These are phyloP conservation scores for Colletotrichum euphorbiae DNA, from an alignment of 2,329 filamentous ascomycete genomes.

Conservation along the genomic window DNA sequence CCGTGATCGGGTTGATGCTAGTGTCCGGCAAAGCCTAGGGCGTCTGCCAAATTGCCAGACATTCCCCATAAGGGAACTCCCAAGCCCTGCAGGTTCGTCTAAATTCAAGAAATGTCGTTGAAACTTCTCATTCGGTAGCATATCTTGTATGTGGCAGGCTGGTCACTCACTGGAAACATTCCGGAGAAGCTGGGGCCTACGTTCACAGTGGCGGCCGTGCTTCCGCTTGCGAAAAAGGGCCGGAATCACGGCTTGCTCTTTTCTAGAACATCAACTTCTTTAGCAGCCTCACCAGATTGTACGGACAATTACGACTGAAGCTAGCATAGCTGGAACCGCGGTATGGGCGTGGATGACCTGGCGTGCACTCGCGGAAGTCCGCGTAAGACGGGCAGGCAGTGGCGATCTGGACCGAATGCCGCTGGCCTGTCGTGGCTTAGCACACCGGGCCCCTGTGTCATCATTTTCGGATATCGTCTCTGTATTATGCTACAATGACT, in stretches of 20 bases:
- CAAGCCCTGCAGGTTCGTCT: constrained; percentile 18
- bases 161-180: constrained; percentile 7
- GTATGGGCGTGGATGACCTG: neutral
- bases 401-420: neutral
- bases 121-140: constrained; percentile 18
- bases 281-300: neutral
- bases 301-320: neutral
- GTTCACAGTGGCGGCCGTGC: constrained; percentile 2
- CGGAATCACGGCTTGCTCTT: neutral
- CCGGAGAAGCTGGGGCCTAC: constrained; percentile 3
- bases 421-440: neutral
- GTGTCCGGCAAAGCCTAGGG: neutral
- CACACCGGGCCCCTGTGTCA: neutral
- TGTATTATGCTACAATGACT: neutral
- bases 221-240: neutral
- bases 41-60: neutral
- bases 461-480: constrained; percentile 1
- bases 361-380: neutral
- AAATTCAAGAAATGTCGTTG: constrained; percentile 6
- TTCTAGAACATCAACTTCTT: constrained; percentile 8
- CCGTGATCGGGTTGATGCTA: neutral
- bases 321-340: neutral
- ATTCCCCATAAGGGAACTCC: neutral
- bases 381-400: neutral
- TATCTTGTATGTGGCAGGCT: neutral